Percentiles rank a stretch among this genome's conserved stretches.
phyloP scores from a whole-genome alignment of 2,329 filamentous ascomycete species.

The Elsinoe fawcettii region DNA sequence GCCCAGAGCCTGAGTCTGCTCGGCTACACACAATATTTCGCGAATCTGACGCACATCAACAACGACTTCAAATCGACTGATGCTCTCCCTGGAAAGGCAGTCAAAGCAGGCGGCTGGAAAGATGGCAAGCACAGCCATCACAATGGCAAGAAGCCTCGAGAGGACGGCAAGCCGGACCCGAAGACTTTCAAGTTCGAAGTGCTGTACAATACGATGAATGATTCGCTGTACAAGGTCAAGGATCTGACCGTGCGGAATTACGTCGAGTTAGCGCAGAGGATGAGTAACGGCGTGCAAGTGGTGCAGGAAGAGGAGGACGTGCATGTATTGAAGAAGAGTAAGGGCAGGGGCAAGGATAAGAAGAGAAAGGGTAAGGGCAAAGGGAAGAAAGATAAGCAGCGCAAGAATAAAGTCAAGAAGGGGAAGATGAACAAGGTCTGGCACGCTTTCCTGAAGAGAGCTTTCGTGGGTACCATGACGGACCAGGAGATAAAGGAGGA shows the following conservation, averaged over 20 bases:
- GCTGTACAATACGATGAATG: conserved; percentile 77
- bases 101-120: conserved; percentile 46
- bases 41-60: conserved; percentile 87
- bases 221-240: conserved; percentile 63
- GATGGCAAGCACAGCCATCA: conserved; percentile 50
- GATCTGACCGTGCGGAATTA: conserved; percentile 82
- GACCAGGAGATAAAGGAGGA: conserved; percentile 53
- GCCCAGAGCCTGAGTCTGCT: conserved; percentile 71
- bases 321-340: conserved; percentile 22
- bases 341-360: conserved; percentile 19
- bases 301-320: conserved; percentile 20
- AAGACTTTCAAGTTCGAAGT: conserved; percentile 65
- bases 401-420: conserved; percentile 44
- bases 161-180: conserved; percentile 48
- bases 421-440: conserved; percentile 58
- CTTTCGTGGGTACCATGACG: conserved; percentile 68
- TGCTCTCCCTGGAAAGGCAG: conserved; percentile 9
- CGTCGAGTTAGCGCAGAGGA: conserved; percentile 69
- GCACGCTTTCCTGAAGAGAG: conserved; percentile 68
- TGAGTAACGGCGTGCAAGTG: conserved; percentile 48
- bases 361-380: conserved; percentile 27
- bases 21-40: conserved; percentile 83
- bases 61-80: conserved; percentile 48
- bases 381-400: conserved; percentile 31
- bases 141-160: conserved; percentile 47